These are phyloP conservation scores for Leptographium lundbergii DNA, from an alignment of 2,329 filamentous ascomycete species.

Conservation along the genomic window DNA sequence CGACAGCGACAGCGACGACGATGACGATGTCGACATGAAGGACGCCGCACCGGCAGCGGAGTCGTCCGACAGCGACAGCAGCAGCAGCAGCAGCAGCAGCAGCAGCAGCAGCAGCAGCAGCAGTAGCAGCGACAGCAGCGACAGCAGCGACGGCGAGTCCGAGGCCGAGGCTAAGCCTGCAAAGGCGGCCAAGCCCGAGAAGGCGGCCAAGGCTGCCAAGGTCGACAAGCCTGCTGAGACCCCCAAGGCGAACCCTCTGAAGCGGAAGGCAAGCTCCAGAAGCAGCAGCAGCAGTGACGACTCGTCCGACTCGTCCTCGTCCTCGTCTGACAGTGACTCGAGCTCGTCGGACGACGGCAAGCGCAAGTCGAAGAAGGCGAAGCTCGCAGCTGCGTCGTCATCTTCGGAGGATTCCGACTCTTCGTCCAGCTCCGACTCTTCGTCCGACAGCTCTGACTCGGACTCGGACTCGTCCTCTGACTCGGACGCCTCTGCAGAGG, in stretches of 20 bases:
- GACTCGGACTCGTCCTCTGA: constrained; percentile 9
- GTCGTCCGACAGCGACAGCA: constrained; percentile 19
- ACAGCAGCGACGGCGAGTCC: constrained; percentile 17
- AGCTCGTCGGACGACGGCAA: constrained; percentile 8
- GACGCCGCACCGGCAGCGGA: constrained; percentile 23
- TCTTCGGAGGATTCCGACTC: constrained; percentile 10
- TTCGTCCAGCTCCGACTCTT: not conserved
- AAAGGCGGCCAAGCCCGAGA: constrained; percentile 11
- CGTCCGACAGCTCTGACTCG: not conserved
- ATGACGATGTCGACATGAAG: constrained; percentile 32
- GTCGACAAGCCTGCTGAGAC: not conserved
- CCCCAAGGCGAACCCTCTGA: constrained; percentile 27
- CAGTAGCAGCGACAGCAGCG: constrained; percentile 16
- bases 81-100: constrained; percentile 16
- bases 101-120: constrained; percentile 7
- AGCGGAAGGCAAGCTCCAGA: constrained; percentile 38
- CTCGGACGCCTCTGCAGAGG: constrained; percentile 16
- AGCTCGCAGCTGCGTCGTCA: constrained; percentile 7
- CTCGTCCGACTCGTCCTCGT: not conserved
- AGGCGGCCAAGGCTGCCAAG: not conserved
- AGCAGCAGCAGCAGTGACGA: constrained; percentile 18
- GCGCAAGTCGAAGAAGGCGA: constrained; percentile 14
- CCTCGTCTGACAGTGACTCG: not conserved
- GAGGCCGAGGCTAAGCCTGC: constrained; percentile 4
- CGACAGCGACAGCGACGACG: constrained; percentile 13